Conservation (phyloP, 1,139 yeast genomes). For the Scheffersomyces insectosa region DNA sequence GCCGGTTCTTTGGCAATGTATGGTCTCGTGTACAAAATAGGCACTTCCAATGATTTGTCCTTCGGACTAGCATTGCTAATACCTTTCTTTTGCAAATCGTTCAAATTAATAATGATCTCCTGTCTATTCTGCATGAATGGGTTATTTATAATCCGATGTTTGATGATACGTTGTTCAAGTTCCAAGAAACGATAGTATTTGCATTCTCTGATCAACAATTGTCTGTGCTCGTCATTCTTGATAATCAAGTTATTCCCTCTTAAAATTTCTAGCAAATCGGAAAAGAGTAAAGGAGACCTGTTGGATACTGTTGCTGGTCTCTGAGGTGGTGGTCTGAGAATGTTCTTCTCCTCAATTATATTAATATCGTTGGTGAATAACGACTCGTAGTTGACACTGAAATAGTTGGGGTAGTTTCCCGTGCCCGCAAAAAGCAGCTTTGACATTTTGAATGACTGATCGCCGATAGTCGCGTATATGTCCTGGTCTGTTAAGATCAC, state of each 20-base stretch:
- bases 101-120: constrained; percentile 57
- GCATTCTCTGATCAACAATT: constrained; percentile 64
- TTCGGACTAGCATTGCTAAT: constrained; percentile 26
- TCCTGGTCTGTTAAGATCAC: constrained; percentile 53
- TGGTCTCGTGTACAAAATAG: constrained; percentile 57
- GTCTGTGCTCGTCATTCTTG: constrained; percentile 54
- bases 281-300: constrained; percentile 59
- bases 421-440: constrained; percentile 48
- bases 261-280: constrained; percentile 57
- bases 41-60: constrained; percentile 17
- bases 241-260: constrained; percentile 55
- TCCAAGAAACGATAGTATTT: constrained; percentile 73
- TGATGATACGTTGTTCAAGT: constrained; percentile 69
- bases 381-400: constrained; percentile 60
- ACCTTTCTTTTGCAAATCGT: constrained; percentile 50
- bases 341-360: constrained; percentile 36
- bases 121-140: constrained; percentile 46
- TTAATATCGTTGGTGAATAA: constrained; percentile 45
- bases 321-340: constrained; percentile 78
- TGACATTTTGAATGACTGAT: constrained; percentile 59
- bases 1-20: constrained; percentile 38
- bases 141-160: constrained; percentile 49
- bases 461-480: constrained; percentile 63
- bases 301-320: constrained; percentile 54
- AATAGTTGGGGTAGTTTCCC: constrained; percentile 79